Evolutionary conservation across 2,329 filamentous ascomycete genomes (phyloP).

Genomic region (Aspergillaceae sp.): DNA sequence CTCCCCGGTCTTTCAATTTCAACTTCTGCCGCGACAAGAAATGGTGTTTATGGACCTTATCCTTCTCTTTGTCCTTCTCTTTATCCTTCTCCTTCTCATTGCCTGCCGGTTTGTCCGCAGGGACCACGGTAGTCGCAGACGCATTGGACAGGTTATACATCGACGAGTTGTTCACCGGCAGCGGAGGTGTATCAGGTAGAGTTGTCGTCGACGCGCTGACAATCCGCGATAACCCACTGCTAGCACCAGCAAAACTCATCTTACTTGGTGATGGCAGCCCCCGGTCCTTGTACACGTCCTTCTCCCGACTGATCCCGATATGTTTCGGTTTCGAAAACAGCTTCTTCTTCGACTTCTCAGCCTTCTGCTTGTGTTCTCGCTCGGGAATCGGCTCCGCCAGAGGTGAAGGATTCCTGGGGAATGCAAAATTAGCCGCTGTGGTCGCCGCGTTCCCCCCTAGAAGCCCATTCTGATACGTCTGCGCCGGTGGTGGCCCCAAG

Average conservation of each 20-base stretch:
- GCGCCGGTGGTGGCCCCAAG: constrained; percentile 13
- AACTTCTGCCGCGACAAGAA: constrained; percentile 59
- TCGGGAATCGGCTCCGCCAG: constrained; percentile 21
- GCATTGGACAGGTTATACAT: constrained; percentile 55
- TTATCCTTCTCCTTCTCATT: constrained; percentile 35
- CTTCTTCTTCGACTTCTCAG: constrained; percentile 59
- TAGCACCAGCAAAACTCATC: constrained; percentile 42
- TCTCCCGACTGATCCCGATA: constrained; percentile 54
- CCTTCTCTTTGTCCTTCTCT: constrained; percentile 16
- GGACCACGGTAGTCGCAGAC: constrained; percentile 54
- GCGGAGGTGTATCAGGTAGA: constrained; percentile 45
- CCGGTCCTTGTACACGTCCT: constrained; percentile 42
- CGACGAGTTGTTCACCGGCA: constrained; percentile 46
- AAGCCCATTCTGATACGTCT: constrained; percentile 44
- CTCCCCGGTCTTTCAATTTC: constrained; percentile 52
- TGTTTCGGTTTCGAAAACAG: constrained; percentile 60
- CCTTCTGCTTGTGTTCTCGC: constrained; percentile 43
- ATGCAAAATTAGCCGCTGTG: constrained; percentile 54
- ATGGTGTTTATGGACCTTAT: constrained; percentile 49
- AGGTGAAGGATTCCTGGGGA: constrained; percentile 43
- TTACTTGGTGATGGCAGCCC: constrained; percentile 53
- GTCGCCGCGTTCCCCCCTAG: constrained; percentile 49
- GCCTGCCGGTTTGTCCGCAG: constrained; percentile 32
- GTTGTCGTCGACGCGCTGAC: constrained; percentile 55
- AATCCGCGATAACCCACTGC: constrained; percentile 45